Percentiles rank a stretch among this genome's conserved stretches.
These are phyloP conservation scores for Allantophomopsis cytisporea DNA, from an alignment of 2,329 filamentous ascomycete species.

Conservation along the genomic window DNA sequence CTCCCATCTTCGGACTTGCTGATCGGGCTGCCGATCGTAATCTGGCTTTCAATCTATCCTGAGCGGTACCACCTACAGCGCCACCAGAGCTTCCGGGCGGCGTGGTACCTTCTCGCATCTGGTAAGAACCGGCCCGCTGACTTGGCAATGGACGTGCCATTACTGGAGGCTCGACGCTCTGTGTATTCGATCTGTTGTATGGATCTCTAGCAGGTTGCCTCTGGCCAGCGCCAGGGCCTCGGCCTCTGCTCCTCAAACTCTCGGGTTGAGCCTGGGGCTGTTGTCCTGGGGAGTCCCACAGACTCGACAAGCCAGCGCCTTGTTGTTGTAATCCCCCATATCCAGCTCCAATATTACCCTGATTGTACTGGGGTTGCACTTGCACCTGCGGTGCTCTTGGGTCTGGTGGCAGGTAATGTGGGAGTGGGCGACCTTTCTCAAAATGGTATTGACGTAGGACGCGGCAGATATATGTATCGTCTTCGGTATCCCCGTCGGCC, in stretches of 20 bases:
- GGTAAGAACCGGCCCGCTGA: conserved; percentile 63
- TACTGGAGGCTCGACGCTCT: conserved; percentile 17
- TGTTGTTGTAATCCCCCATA: conserved; percentile 32
- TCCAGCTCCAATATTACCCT: conserved; percentile 33
- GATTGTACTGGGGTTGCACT: conserved; percentile 35
- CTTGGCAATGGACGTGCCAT: conserved; percentile 53
- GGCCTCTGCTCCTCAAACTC: conserved; percentile 21
- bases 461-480: conserved; percentile 90
- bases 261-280: conserved; percentile 5
- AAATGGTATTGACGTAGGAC: conserved; percentile 87
- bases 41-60: conserved; percentile 70
- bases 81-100: conserved; percentile 20
- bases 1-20: conserved; percentile 28
- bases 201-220: not conserved
- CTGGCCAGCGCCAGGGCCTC: not conserved
- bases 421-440: conserved; percentile 72
- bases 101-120: conserved; percentile 28
- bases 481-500: conserved; percentile 61
- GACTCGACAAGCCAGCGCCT: conserved; percentile 30
- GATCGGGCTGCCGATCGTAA: conserved; percentile 57
- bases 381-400: conserved; percentile 47
- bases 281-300: conserved; percentile 36
- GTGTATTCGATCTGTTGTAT: conserved; percentile 2
- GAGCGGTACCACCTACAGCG: conserved; percentile 43
- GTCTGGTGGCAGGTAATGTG: conserved; percentile 79